A percentile compares a stretch with the other conserved stretches of the same genome.
phyloP scores from a whole-genome alignment of 306 rosid species.

The Carpinus viminea region DNA sequence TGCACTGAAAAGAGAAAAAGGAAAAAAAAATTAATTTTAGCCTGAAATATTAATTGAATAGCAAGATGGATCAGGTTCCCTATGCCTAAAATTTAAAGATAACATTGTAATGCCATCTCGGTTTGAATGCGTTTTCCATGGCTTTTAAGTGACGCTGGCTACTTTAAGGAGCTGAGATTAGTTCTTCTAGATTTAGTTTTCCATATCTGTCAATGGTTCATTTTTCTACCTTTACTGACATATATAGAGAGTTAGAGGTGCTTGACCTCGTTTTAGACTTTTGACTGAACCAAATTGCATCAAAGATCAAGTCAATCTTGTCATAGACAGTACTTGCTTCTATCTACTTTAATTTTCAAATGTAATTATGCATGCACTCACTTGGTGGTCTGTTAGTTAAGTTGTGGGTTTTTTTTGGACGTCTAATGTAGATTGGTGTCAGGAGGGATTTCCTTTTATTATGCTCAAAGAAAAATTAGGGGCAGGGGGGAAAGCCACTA shows the following conservation, averaged over 20 bases:
- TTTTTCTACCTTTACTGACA: not conserved
- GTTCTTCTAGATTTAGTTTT: not conserved
- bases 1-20: not conserved
- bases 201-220: not conserved
- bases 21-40: not conserved
- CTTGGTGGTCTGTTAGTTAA: not conserved
- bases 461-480: not conserved
- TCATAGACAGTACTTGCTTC: not conserved
- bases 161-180: not conserved
- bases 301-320: not conserved
- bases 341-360: conserved; percentile 17
- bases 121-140: not conserved
- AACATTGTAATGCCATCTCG: not conserved
- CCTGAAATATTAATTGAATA: not conserved
- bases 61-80: not conserved
- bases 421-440: conserved; percentile 14
- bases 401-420: not conserved
- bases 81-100: not conserved
- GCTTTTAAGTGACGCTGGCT: not conserved
- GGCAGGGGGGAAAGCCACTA: not conserved
- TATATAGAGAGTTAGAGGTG: not conserved
- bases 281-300: not conserved
- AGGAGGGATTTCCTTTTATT: not conserved
- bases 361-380: conserved; percentile 2
- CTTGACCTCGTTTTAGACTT: not conserved